phyloP scores from a whole-genome alignment of 1,139 yeast species.

The Kurtzmaniella quercitrusa region DNA sequence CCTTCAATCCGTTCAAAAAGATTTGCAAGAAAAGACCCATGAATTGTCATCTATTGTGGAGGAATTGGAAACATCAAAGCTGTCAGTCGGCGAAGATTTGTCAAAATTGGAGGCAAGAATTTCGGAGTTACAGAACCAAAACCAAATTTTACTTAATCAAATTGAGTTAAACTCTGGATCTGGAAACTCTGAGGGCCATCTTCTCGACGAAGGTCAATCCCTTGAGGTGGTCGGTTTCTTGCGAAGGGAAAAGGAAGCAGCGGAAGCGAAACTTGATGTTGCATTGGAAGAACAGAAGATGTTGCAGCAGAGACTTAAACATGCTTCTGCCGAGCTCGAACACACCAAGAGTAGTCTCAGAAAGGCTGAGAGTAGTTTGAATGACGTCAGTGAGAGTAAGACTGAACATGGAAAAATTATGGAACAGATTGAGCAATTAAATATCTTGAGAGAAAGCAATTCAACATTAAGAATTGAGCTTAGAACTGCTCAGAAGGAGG shows the following conservation, averaged over 20 bases:
- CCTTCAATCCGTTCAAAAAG: slow-evolving; percentile 27
- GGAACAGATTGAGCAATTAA: slow-evolving; percentile 64
- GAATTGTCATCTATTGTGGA: slow-evolving; percentile 24
- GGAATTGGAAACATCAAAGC: slow-evolving; percentile 18
- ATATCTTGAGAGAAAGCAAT: slow-evolving; percentile 71
- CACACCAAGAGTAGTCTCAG: slow-evolving; percentile 41
- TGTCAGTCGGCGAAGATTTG: slow-evolving; percentile 50
- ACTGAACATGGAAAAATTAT: slow-evolving; percentile 51
- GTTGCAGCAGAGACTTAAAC: slow-evolving; percentile 39
- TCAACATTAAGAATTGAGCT: slow-evolving; percentile 58
- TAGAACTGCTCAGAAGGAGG: slow-evolving; percentile 18
- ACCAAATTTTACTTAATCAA: slow-evolving; percentile 64
- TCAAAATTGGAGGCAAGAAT: slow-evolving; percentile 40
- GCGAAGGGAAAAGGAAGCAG: slow-evolving; percentile 73
- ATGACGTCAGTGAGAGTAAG: slow-evolving; percentile 35
- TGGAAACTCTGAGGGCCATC: slow-evolving; percentile 2
- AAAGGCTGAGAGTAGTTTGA: slow-evolving; percentile 28
- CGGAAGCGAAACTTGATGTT: slow-evolving; percentile 54
- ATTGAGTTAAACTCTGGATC: slow-evolving; percentile 40
- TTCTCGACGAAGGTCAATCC: slow-evolving; percentile 13
- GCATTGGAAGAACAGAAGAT: slow-evolving; percentile 46
- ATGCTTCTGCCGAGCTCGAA: slow-evolving; percentile 39
- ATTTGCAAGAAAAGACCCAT: slow-evolving; percentile 15
- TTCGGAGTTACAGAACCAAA: slow-evolving; percentile 61
- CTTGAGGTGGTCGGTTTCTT: slow-evolving; percentile 57